Base-by-base conservation (phyloP, 345 rosid genomes). In the Linum tenue region DNA sequence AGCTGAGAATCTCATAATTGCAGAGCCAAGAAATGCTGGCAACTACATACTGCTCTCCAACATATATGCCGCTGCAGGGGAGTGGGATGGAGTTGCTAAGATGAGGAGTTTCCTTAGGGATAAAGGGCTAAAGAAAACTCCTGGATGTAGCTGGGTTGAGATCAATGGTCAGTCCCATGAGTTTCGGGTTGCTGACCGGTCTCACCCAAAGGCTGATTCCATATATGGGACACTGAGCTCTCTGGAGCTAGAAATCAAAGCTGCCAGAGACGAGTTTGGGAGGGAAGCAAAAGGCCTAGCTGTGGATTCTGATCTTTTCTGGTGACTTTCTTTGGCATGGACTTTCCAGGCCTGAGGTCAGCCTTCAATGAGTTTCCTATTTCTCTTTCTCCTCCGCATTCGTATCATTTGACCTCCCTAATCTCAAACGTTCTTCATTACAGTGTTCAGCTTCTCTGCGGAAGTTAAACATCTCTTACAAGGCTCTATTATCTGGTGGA, bases 61-160 rank as follows among this genome's bases (percentile, higher is more conserved):
- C 69, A 75, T 81, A 62, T 81, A 84, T 72, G 85, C 88, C 44
- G 85, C 82, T 8, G 80, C 82, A 5, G 84, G 88, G 36, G 76
- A 84, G 66, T 84, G 82, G 85, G 81, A 81, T 7, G 72, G 64
- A 22, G 84, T 84, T 65, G 82, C 84, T 35, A 72, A 76, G 64
- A 81, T 72, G 78, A 71, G 85, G 71, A 73, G 79, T 56, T 71
- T 77, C 51, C 68, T 84, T 3, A 79, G 76, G 64, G 81, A 77
- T 39, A 77, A 61, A 60, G 77, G 78, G 51, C 59, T 81, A 51
- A 81, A 68, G 80, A 84, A 84, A 74, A 79, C 68, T 43, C 79
- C 85, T 38, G 88, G 85, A 14, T 67, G 77, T 72, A 84, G 88
- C 66, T 84, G 84, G 85, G 42, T 81, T 37, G 81, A 81, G 74